These are phyloP conservation scores for Tanacetum coccineum DNA, from an alignment of 129 eudicot genomes.

Conservation along the genomic window DNA sequence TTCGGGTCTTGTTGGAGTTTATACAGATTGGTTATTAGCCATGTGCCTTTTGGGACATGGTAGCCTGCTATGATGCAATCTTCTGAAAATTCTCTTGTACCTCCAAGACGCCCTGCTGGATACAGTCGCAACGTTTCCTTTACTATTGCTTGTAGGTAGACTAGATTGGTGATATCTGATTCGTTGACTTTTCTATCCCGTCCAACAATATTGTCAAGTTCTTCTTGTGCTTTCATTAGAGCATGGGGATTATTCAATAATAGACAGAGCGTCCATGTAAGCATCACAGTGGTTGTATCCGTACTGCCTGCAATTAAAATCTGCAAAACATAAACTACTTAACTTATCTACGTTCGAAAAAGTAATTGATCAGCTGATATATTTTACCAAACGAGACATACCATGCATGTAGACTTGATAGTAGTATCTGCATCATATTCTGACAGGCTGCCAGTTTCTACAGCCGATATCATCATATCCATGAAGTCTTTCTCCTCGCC, in stretches of 20 bases:
- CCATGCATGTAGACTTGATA: too few species aligned
- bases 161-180: constrained; percentile 37
- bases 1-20: constrained; percentile 20
- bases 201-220: constrained; percentile 60
- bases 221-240: constrained; percentile 37
- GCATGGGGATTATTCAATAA: constrained; percentile 4
- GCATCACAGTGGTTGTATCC: constrained; percentile 11
- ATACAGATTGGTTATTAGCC: constrained; percentile 13
- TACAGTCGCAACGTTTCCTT: constrained; percentile 21
- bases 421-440: neutral
- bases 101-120: constrained; percentile 18
- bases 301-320: constrained; percentile 7
- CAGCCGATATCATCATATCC: neutral
- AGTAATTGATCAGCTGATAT: neutral
- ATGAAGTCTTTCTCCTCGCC: neutral
- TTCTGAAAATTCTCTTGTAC: constrained; percentile 5
- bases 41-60: constrained; percentile 21
- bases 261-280: constrained; percentile 10
- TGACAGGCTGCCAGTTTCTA: neutral
- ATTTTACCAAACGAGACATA: too few species aligned
- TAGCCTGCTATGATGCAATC: constrained; percentile 22
- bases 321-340: neutral
- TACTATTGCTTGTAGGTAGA: constrained; percentile 23
- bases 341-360: neutral
- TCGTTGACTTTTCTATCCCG: constrained; percentile 48